Percentiles rank a stretch among this genome's conserved stretches.
Evolutionary conservation across 495 filamentous ascomycete species (phyloP).

Genomic region (Penicillium ochrochloron): DNA sequence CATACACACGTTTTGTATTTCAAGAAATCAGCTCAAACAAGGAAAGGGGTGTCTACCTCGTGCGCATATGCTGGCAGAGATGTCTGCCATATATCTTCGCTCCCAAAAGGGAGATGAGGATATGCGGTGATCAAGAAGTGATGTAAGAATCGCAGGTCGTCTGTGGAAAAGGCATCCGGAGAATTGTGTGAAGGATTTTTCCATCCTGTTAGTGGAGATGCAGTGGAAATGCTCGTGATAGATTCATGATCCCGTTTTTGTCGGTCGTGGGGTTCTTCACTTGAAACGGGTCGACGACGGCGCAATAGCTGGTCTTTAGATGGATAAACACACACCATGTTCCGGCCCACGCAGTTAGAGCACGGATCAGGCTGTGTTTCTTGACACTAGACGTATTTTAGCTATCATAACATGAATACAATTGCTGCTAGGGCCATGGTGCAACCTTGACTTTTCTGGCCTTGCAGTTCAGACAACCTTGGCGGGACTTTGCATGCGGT

Average conservation of each 20-base stretch:
- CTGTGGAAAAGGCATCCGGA: not conserved
- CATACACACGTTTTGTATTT: not conserved
- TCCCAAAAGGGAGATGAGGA: not conserved
- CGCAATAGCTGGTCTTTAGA: not conserved
- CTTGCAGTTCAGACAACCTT: constrained; percentile 71
- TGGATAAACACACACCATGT: not conserved
- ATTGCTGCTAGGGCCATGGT: not conserved
- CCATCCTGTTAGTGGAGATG: not conserved
- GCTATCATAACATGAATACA: not conserved
- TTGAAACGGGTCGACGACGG: not conserved
- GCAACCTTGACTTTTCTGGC: constrained; percentile 59
- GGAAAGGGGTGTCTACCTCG: not conserved
- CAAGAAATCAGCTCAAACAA: not conserved
- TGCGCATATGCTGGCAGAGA: not conserved
- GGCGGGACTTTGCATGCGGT: constrained; percentile 63
- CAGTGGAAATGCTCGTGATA: not conserved
- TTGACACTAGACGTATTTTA: not conserved
- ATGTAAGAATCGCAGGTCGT: constrained; percentile 64
- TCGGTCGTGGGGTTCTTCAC: not conserved
- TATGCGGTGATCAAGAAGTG: constrained; percentile 58
- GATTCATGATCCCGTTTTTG: not conserved
- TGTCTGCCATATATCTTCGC: not conserved
- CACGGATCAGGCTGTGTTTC: constrained; percentile 2
- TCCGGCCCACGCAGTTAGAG: not conserved
- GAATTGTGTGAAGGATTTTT: not conserved